Base-by-base conservation (phyloP, 768 basidiomycete genomes). In the Kwoniella dejecticola region DNA sequence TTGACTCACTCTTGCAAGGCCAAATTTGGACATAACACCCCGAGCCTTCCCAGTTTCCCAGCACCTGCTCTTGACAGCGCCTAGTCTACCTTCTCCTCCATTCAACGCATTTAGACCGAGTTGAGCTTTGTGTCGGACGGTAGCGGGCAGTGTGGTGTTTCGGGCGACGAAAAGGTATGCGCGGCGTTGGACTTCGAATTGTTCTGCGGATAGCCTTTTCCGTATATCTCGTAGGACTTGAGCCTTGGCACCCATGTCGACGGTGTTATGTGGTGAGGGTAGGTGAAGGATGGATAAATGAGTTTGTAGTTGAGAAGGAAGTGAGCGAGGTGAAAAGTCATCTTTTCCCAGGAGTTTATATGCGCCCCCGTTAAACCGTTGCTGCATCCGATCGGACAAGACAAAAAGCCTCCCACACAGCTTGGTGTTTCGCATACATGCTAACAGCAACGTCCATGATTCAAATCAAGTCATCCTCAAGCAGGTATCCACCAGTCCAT, bases 121-220 rank as follows among this genome's bases (percentile, higher is more conserved):
- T 78, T 96, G 93, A 15, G 95, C 95, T 68, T 93, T 90, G 77
- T 93, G 90, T 57, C 95, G 89, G 47, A 97, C 85, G 75, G 90
- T 87, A 2, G 90, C 83, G 15, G 92, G 87, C n/a, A 97, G 81
- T 1, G 88, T 85, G 76, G 90, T 87, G 80, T 98, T 97, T 62
- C 95, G 85, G 23, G 94, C 92, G 68, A 97, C 89, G 79, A 87
- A 92, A 50, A 97, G 86, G 79, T 95, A 94, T 0, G 95, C 94
- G 45, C 91, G 84, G 19, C 94, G 87, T 27, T 87, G 82, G 47
- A 95, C 82, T 77, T 98, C 95, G 75, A 87, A 87, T 45, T 76
- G 57, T 7, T 68, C 64, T n/a, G 69, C 71, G 4, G 68, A 64
- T n/a, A 70, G 30, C 8, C 77, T 57, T 54, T 73, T 72, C 13